phyloP scores from a whole-genome alignment of 2,329 filamentous ascomycete genomes.

The Plectosphaerella sp. region DNA sequence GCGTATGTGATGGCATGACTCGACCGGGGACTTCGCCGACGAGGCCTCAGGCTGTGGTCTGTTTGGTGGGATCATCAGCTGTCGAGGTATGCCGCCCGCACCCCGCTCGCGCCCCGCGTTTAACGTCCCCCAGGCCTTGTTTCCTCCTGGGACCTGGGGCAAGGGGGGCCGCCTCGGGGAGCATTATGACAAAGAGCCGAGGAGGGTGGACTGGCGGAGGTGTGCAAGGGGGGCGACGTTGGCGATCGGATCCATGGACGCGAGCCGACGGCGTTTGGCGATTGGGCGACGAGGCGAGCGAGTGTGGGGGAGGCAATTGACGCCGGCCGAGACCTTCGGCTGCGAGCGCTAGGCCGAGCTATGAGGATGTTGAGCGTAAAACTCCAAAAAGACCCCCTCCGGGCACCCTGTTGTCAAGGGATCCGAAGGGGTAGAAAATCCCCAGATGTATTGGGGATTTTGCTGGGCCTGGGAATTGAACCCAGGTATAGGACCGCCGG shows the following conservation, averaged over 20 bases:
- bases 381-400: no score
- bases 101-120: neutral
- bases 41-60: neutral
- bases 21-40: neutral
- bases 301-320: neutral
- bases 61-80: neutral
- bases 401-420: no score
- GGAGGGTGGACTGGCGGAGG: neutral
- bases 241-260: neutral
- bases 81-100: neutral
- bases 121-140: neutral
- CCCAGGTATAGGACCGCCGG: no score
- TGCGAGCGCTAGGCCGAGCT: no score
- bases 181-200: neutral
- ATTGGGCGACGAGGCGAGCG: neutral
- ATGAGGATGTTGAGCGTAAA: no score
- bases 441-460: no score
- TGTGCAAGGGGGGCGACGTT: neutral
- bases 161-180: neutral
- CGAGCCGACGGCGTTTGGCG: conserved; percentile 1
- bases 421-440: no score
- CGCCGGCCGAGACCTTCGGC: no score
- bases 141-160: neutral
- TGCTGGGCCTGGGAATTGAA: no score
- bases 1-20: neutral